Conservation (phyloP, 495 filamentous ascomycete species). For the Tuber indicum region DNA sequence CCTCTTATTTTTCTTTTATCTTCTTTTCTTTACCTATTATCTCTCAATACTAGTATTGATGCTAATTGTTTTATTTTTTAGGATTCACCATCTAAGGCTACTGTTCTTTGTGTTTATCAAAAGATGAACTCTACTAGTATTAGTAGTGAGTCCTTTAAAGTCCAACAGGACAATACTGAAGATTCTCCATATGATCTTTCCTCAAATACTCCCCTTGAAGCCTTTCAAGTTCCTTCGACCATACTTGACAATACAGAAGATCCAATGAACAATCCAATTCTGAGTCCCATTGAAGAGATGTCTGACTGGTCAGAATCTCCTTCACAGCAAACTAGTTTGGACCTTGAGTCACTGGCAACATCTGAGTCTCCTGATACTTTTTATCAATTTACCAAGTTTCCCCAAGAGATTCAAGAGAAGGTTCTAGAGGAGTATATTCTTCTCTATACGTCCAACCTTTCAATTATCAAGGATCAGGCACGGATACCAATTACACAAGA, state of each 20-base stretch:
- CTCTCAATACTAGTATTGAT: neutral
- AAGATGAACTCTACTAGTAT: neutral
- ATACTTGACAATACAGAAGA: too few relatives aligned
- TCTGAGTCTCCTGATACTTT: neutral
- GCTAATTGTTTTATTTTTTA: neutral
- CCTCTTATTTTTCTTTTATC: neutral
- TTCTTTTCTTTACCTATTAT: neutral
- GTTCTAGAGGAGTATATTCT: slow-evolving; percentile 11
- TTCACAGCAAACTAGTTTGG: neutral
- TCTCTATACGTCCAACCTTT: slow-evolving; percentile 4
- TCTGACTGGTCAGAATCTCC: neutral
- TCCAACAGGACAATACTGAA: neutral
- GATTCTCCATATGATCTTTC: neutral
- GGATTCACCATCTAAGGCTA: neutral
- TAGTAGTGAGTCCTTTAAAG: neutral
- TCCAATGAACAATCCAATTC: neutral
- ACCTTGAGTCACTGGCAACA: too few relatives aligned
- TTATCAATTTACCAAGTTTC: neutral
- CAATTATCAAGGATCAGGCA: neutral
- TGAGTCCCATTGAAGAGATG: neutral
- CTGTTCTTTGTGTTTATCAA: neutral
- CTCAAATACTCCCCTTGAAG: too few relatives aligned
- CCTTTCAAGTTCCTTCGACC: too few relatives aligned
- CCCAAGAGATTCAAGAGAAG: slow-evolving; percentile 10
- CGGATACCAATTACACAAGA: slow-evolving; percentile 9